Conservation (phyloP, 345 rosid genomes). For the Gossypium rotundifolium region DNA sequence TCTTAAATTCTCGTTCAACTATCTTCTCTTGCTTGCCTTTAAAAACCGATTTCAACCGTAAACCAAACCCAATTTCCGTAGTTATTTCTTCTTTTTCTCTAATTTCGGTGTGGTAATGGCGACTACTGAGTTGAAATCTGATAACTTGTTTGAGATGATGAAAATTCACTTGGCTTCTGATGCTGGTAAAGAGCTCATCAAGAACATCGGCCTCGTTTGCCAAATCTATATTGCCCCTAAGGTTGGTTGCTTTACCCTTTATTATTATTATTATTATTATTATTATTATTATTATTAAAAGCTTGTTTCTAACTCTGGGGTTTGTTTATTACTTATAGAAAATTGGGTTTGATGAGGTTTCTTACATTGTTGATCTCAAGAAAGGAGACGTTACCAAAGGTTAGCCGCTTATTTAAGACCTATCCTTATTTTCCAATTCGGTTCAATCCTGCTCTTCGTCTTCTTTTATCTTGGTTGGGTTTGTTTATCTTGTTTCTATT, state of each 20-base stretch:
- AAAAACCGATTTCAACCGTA: neutral
- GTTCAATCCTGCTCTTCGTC: neutral
- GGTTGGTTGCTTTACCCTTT: neutral
- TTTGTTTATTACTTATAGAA: constrained; percentile 41
- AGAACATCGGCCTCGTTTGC: neutral
- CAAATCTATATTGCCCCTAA: neutral
- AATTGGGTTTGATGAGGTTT: constrained; percentile 82
- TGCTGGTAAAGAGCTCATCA: neutral
- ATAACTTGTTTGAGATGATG: neutral
- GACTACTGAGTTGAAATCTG: neutral
- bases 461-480: neutral
- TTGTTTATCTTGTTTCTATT: neutral
- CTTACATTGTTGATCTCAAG: constrained; percentile 24
- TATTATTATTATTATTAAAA: neutral
- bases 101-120: neutral
- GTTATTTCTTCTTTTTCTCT: neutral
- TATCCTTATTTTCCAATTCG: neutral
- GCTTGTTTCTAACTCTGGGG: neutral
- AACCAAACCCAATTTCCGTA: neutral
- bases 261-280: neutral
- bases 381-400: constrained; percentile 77
- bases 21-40: neutral
- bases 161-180: neutral
- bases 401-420: constrained; percentile 3
- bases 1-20: neutral